Percentiles rank a stretch among this genome's conserved stretches.
Evolutionary conservation across 768 basidiomycete species (phyloP).

Genomic region (Termitomyces heimii): DNA sequence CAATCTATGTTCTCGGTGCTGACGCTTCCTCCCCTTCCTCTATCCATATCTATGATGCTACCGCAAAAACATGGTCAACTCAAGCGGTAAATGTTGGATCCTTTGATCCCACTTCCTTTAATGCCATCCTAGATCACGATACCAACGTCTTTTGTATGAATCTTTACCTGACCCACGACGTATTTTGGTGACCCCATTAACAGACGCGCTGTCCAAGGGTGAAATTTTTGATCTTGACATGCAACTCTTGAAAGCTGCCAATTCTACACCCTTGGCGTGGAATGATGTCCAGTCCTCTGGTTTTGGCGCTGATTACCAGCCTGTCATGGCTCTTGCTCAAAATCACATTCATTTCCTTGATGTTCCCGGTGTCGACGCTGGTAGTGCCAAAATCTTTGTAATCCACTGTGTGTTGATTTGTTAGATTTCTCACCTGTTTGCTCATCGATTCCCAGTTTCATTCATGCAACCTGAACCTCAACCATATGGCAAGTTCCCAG

Average conservation of each 20-base stretch:
- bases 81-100: slow-evolving; percentile 46
- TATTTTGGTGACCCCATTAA: not conserved
- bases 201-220: slow-evolving; percentile 67
- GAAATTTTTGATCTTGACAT: slow-evolving; percentile 71
- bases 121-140: slow-evolving; percentile 86
- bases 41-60: slow-evolving; percentile 79
- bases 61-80: slow-evolving; percentile 69
- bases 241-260: slow-evolving; percentile 54
- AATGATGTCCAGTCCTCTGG: slow-evolving; percentile 47
- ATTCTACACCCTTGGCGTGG: slow-evolving; percentile 58
- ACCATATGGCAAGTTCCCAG: slow-evolving; percentile 63
- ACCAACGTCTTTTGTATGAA: slow-evolving; percentile 82
- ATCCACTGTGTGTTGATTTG: slow-evolving; percentile 65
- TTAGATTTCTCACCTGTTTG: not conserved
- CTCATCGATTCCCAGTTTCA: slow-evolving; percentile 41
- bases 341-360: slow-evolving; percentile 85
- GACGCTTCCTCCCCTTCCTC: slow-evolving; percentile 63
- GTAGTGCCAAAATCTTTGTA: slow-evolving; percentile 74
- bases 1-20: slow-evolving; percentile 79
- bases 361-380: slow-evolving; percentile 60
- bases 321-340: slow-evolving; percentile 76
- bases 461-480: slow-evolving; percentile 75
- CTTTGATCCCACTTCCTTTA: slow-evolving; percentile 63
- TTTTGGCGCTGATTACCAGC: slow-evolving; percentile 54
- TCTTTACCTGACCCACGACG: not conserved